phyloP scores from a whole-genome alignment of 2,329 filamentous ascomycete species.

The Talaromyces atroroseus region DNA sequence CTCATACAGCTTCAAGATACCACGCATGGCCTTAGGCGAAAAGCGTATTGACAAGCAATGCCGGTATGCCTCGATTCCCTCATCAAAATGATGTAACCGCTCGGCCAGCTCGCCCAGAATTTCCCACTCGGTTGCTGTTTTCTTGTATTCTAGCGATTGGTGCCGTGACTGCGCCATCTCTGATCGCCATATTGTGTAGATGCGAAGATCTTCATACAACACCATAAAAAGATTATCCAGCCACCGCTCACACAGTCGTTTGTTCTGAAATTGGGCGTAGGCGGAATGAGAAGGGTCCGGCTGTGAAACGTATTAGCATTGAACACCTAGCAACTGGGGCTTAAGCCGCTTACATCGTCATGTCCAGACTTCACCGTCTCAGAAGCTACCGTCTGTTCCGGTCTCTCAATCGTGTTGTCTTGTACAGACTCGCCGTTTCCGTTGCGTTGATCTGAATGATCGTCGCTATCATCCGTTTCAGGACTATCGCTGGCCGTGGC shows the following conservation, averaged over 20 bases:
- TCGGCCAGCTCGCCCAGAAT: constrained; percentile 90
- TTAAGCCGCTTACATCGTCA: constrained; percentile 55
- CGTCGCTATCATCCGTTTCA: constrained; percentile 24
- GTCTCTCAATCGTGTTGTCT: constrained; percentile 62
- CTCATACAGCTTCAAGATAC: constrained; percentile 75
- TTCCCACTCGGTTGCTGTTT: constrained; percentile 96
- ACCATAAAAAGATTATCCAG: constrained; percentile 99
- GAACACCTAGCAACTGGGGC: not conserved
- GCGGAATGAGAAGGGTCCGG: constrained; percentile 61
- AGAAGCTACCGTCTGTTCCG: constrained; percentile 70
- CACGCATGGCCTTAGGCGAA: constrained; percentile 84
- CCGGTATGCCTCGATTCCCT: constrained; percentile 88
- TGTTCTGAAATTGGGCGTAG: constrained; percentile 91
- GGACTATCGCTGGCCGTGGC: constrained; percentile 32
- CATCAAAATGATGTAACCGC: constrained; percentile 83
- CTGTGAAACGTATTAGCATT: constrained; percentile 35
- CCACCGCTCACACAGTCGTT: constrained; percentile 95
- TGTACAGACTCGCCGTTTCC: constrained; percentile 17
- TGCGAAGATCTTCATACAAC: constrained; percentile 91
- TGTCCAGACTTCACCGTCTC: constrained; percentile 69
- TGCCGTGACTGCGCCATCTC: constrained; percentile 94
- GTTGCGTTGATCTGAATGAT: constrained; percentile 21
- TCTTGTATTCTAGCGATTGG: constrained; percentile 92
- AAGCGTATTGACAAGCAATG: constrained; percentile 83
- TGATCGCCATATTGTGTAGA: constrained; percentile 98